Percentiles rank a stretch among this genome's conserved stretches.
Conservation (phyloP, 176 grass and related monocot genomes). For the Zea luxurians region DNA sequence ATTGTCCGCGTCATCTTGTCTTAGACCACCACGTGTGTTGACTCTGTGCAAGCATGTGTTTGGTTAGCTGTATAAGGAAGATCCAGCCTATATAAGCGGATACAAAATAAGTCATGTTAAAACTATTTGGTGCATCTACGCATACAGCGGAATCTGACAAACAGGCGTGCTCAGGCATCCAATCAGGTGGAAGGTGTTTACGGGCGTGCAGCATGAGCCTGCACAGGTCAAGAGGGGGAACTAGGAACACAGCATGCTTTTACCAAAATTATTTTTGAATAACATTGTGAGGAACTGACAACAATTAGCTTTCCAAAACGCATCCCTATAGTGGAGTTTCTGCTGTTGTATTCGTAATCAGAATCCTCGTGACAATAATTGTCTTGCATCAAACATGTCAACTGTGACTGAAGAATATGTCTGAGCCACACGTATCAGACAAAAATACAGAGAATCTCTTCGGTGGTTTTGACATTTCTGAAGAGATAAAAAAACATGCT, state of each 20-base stretch:
- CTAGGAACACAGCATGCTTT: background rate
- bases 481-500: constrained; percentile 17
- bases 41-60: no score
- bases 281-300: background rate
- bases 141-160: no score
- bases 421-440: background rate
- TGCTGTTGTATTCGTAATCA: background rate
- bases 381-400: constrained; percentile 1
- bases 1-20: no score
- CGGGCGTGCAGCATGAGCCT: background rate
- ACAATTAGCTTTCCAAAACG: background rate
- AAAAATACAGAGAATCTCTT: constrained; percentile 28
- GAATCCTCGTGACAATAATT: background rate
- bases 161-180: no score
- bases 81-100: no score
- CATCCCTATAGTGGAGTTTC: background rate
- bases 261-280: background rate
- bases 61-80: no score
- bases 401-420: background rate
- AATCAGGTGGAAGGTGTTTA: background rate
- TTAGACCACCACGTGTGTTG: no score
- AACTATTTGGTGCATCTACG: no score
- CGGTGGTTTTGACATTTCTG: constrained; percentile 14
- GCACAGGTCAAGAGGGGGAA: background rate
- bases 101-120: no score